Base-by-base conservation (phyloP, 805 yeast genomes). In the Wickerhamiella siamensis region DNA sequence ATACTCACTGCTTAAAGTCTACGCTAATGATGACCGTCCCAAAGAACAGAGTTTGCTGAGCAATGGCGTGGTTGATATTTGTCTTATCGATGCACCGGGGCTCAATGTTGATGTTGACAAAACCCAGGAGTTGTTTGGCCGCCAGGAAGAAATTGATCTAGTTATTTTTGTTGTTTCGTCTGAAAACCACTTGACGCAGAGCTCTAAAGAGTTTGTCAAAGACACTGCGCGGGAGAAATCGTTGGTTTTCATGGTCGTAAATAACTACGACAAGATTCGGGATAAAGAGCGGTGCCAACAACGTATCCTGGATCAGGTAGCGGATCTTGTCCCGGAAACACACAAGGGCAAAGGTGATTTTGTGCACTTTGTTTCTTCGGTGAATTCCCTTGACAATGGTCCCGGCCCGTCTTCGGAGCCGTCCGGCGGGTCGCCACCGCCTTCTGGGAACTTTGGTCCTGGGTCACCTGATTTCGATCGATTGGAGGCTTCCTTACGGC, bases 31-130 rank as follows among this genome's bases (percentile, higher is more conserved):
- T 55, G 60, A 64, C 38, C 70, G 95, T 31, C 69, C 77, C 2
- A 62, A 72, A 1, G 75, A 75, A 36, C 74, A 74, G 51, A 79
- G 93, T 51, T 63, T 91, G 41, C 64, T 91, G 44, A 73, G 78
- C 45, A 91, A 91, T 58, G 97, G 96, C 2, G 81, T 84, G 8
- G 83, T 88, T 33, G 96, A 91, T 55, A 86, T 91, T 43, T 75
- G 87, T 19, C 66, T 91, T 46, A 91, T 91, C 41, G 99, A 91
- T 63, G 96, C 97, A 0, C 99, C 99, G 0, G 99, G 99, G 0
- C 67, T 91, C 43, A 91, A 91, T 58, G 70, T 86, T 70, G 96
- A 88, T 54, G 82, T 91, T 4, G 80, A 79, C 52, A 95, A 84
- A 58, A 91, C 99, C 0, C 83, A 95, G 1, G 94, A 88, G 55